Percentiles rank a stretch among this genome's conserved stretches.
These are phyloP conservation scores for Musa beccarii DNA, from an alignment of 176 grass and related monocot species.

Conservation along the genomic window DNA sequence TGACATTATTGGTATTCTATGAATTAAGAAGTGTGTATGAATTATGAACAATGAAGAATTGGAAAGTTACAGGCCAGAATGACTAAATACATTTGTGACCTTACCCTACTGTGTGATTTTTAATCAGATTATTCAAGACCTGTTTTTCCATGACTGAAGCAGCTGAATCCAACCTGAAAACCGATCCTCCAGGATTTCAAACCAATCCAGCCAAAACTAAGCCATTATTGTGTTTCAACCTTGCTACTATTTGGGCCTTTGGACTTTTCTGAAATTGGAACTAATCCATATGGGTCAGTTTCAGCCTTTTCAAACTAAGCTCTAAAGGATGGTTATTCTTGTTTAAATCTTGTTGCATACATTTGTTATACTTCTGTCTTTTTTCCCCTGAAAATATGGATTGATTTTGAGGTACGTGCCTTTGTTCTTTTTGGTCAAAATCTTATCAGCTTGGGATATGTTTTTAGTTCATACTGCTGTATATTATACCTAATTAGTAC, in stretches of 20 bases:
- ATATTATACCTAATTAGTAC: not conserved
- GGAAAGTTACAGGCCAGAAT: not conserved
- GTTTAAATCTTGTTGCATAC: too few species aligned
- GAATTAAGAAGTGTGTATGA: not conserved
- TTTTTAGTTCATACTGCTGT: not conserved
- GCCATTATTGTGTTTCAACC: too few species aligned
- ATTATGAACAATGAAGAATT: not conserved
- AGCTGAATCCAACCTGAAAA: not conserved
- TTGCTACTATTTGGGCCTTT: too few species aligned
- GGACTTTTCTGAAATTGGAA: too few species aligned
- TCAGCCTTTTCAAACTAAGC: too few species aligned
- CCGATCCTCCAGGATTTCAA: too few species aligned
- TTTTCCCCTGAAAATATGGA: too few species aligned
- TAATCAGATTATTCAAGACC: not conserved
- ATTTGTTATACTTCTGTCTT: too few species aligned
- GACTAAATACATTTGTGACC: not conserved
- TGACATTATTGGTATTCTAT: too few species aligned
- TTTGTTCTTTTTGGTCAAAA: not conserved
- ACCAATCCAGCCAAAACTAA: too few species aligned
- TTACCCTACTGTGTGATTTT: not conserved
- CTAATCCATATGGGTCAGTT: too few species aligned
- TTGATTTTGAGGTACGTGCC: not conserved
- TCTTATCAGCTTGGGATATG: not conserved
- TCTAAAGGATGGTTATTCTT: too few species aligned
- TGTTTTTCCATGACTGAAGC: not conserved